Evolutionary conservation across 2,329 filamentous ascomycete species (phyloP).

Genomic region (Pseudogymnoascus sp.): DNA sequence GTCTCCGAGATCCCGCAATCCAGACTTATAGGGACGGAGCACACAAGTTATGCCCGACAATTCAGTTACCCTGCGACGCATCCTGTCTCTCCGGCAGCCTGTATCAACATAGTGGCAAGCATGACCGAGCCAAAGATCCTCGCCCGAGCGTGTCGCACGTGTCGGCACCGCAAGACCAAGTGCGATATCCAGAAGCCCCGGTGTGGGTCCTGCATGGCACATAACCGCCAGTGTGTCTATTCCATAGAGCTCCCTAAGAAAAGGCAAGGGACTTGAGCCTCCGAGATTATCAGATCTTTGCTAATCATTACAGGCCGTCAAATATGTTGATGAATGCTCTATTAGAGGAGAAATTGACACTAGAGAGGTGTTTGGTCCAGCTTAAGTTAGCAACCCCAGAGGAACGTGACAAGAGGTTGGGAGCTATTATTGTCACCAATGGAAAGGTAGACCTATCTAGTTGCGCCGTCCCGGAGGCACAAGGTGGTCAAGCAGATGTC

Average conservation of each 20-base stretch:
- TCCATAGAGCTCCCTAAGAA: background rate
- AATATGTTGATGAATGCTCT: constrained; percentile 1
- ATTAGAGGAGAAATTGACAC: background rate
- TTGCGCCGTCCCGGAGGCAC: background rate
- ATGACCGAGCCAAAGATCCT: constrained; percentile 10
- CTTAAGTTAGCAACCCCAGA: constrained; percentile 2
- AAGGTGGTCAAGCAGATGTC: background rate
- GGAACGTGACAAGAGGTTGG: background rate
- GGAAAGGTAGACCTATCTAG: background rate
- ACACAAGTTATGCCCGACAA: background rate
- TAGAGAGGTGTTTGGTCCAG: background rate
- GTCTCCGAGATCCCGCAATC: background rate
- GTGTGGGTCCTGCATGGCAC: background rate
- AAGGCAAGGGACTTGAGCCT: background rate
- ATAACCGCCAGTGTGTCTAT: background rate
- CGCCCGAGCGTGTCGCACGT: constrained; percentile 1
- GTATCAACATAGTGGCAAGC: background rate
- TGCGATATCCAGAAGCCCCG: constrained; percentile 2
- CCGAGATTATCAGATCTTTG: background rate
- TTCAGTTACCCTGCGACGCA: background rate
- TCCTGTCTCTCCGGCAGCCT: background rate
- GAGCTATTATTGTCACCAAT: background rate
- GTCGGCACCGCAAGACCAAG: background rate
- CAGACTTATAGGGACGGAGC: background rate
- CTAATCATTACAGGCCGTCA: constrained; percentile 7